Evolutionary conservation across 768 basidiomycete genomes (phyloP).

Genomic region (Cystofilobasidium macerans): DNA sequence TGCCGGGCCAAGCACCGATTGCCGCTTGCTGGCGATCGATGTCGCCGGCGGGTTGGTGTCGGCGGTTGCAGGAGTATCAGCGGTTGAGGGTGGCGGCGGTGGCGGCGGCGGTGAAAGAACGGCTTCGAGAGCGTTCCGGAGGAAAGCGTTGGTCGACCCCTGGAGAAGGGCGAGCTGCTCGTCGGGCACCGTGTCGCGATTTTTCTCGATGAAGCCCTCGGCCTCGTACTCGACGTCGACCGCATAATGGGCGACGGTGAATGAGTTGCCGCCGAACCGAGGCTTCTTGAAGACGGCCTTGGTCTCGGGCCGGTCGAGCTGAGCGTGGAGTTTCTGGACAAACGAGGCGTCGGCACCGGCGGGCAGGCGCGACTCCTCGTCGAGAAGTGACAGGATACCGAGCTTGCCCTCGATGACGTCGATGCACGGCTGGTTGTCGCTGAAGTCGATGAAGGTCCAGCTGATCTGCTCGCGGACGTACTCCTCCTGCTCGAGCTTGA

Average conservation of each 20-base stretch:
- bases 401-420: conserved; percentile 96
- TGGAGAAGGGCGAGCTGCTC: conserved; percentile 87
- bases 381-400: conserved; percentile 83
- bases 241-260: conserved; percentile 97
- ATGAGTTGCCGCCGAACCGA: conserved; percentile 92
- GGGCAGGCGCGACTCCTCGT: conserved; percentile 95
- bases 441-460: conserved; percentile 99
- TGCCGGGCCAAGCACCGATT: conserved; percentile 10
- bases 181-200: conserved; percentile 95
- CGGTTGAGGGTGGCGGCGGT: background rate
- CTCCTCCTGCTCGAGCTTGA: conserved; percentile 97
- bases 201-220: conserved; percentile 97
- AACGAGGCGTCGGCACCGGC: conserved; percentile 85
- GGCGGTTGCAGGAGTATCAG: background rate
- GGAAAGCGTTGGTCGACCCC: conserved; percentile 76
- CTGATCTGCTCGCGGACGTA: conserved; percentile 97
- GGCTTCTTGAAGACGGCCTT: conserved; percentile 93
- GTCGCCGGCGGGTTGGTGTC: background rate
- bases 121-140: conserved; percentile 87
- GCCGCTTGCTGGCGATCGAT: conserved; percentile 9
- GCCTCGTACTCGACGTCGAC: conserved; percentile 97
- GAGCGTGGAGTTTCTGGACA: conserved; percentile 77
- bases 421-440: conserved; percentile 97
- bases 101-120: conserved; percentile 51
- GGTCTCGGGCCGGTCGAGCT: conserved; percentile 73